Base-by-base conservation (phyloP, 2,329 filamentous ascomycete genomes). In the Fusarium nurragi region DNA sequence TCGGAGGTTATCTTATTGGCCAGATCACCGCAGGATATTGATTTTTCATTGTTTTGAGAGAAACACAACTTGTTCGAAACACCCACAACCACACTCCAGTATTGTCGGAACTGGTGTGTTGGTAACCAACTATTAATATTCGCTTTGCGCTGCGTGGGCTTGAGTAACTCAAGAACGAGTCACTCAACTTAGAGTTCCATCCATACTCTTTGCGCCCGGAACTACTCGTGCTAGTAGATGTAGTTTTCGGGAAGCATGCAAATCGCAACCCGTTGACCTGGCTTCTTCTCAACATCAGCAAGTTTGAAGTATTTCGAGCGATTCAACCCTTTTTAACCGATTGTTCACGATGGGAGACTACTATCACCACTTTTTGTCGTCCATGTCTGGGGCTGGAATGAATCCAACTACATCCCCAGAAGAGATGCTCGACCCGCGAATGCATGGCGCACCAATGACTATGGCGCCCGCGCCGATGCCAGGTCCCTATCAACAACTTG, bases 311-410 rank as follows among this genome's bases (percentile, higher is more conserved):
- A 50, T 37, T 18, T 28, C 32, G 18, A 54, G 28, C 45, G 39
- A 58, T 32, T 32, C 48, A 38, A 59, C 26, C 39, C 37, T 40
- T 38, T 39, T 25, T 54, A 30, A 46, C 54, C 54, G 45, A 54
- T 26, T 32, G 52, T 25, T 47, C 46, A 48, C 64, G 55, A 87
- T 87, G 85, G 81, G 81, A 71, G 83, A 86, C 64, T 85, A 84
- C 71, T 86, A 87, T 66, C 82, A 83, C 47, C 80, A 83, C 64
- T 86, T 86, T 68, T 76, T 86, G 53, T 79, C 83, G 67, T 83
- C 83, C 30, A 81, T 84, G 79, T 78, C 81, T 56, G 83, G 80
- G 52, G 76, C 77, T 48, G 78, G 76, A 43, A 75, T 77, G 41
- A 77, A 78, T 60, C 74, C 77, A 44, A 73, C 69, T 53, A 71